A percentile compares a stretch with the other conserved stretches of the same genome.
Conservation (phyloP, 2,329 filamentous ascomycete genomes). For the Aspergillus thermomutatus region DNA sequence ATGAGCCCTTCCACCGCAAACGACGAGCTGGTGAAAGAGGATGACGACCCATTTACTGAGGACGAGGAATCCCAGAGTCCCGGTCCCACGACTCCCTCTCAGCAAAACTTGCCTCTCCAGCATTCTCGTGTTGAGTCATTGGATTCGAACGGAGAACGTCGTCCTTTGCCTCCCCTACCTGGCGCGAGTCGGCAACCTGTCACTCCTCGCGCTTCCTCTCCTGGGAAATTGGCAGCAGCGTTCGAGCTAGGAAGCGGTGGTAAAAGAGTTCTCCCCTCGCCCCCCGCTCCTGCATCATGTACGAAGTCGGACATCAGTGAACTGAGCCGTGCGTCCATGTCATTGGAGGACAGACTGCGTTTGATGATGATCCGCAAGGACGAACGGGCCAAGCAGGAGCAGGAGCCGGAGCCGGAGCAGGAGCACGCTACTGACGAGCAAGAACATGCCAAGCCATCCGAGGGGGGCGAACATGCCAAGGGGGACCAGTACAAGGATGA, state of each 20-base stretch:
- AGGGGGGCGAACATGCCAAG: not conserved
- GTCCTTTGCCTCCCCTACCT: slow-evolving; percentile 84
- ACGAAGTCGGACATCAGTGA: slow-evolving; percentile 76
- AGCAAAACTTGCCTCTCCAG: slow-evolving; percentile 22
- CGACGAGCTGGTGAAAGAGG: slow-evolving; percentile 50
- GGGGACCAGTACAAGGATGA: not conserved
- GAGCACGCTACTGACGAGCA: slow-evolving; percentile 17
- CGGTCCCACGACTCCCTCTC: slow-evolving; percentile 49
- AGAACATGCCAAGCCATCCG: slow-evolving; percentile 37
- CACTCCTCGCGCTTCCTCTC: slow-evolving; percentile 52
- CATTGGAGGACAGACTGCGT: slow-evolving; percentile 78
- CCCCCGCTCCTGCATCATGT: slow-evolving; percentile 63
- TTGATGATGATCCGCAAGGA: slow-evolving; percentile 81
- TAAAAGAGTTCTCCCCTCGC: slow-evolving; percentile 68
- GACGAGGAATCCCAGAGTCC: slow-evolving; percentile 65
- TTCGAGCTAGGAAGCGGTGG: slow-evolving; percentile 67
- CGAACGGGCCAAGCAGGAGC: slow-evolving; percentile 40
- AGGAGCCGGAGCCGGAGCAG: slow-evolving; percentile 1
- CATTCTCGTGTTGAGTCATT: slow-evolving; percentile 68
- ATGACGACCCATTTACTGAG: slow-evolving; percentile 66
- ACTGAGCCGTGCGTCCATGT: slow-evolving; percentile 72
- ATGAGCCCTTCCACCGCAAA: slow-evolving; percentile 65
- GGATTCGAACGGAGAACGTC: slow-evolving; percentile 74
- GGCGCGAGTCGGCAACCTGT: slow-evolving; percentile 39
- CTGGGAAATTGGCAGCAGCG: slow-evolving; percentile 63